A percentile compares a stretch with the other conserved stretches of the same genome.
Conservation (phyloP, 371 early-diverging fungal species). For the Saksenaea vasiformis region DNA sequence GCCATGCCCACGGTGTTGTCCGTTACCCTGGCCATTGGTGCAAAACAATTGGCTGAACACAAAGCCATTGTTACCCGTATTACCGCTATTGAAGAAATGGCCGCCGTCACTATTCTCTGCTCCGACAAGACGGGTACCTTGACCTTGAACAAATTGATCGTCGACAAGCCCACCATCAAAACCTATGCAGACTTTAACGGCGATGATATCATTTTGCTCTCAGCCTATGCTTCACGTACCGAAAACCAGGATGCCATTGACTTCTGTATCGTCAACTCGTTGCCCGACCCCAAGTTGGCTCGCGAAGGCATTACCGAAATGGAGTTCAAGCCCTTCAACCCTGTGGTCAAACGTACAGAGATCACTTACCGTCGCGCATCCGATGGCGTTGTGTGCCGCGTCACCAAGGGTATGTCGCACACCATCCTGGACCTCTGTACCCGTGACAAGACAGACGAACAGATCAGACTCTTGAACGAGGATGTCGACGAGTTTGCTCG, state of each 20-base stretch:
- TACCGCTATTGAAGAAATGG: constrained; percentile 90
- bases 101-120: constrained; percentile 92
- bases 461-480: constrained; percentile 54
- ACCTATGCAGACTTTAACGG: constrained; percentile 52
- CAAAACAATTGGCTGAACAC: constrained; percentile 89
- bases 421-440: constrained; percentile 70
- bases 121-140: constrained; percentile 97
- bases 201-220: constrained; percentile 62
- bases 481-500: constrained; percentile 75
- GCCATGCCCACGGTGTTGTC: constrained; percentile 86
- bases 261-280: constrained; percentile 69
- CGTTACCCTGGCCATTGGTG: constrained; percentile 92
- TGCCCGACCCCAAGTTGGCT: constrained; percentile 55
- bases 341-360: constrained; percentile 86
- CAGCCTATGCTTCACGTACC: constrained; percentile 69
- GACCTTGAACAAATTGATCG: constrained; percentile 89
- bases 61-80: constrained; percentile 92
- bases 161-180: constrained; percentile 65
- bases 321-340: constrained; percentile 87
- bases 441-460: constrained; percentile 65
- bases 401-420: constrained; percentile 78
- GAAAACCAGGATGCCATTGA: constrained; percentile 81
- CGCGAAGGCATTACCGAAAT: constrained; percentile 67
- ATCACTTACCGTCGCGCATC: constrained; percentile 66
- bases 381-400: constrained; percentile 64